Conservation (phyloP, 108 stramenopile genomes). For the Nitzschia sp. region DNA sequence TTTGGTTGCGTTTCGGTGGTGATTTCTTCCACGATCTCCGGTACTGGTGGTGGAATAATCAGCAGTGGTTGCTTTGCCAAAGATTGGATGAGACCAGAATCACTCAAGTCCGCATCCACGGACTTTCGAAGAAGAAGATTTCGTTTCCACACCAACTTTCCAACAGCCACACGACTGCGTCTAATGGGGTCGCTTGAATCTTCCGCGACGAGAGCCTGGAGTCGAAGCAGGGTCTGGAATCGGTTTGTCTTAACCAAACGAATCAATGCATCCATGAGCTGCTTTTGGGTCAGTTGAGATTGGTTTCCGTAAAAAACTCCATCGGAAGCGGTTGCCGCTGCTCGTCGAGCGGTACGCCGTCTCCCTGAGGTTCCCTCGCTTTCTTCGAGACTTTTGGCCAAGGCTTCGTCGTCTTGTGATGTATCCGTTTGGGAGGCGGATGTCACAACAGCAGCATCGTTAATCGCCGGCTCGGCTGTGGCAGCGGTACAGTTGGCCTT, state of each 20-base stretch:
- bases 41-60: not conserved
- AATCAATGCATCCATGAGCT: conserved; percentile 64
- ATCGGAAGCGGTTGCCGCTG: conserved; percentile 8
- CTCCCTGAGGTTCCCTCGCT: conserved; percentile 4
- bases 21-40: conserved; percentile 15
- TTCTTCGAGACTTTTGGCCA: conserved; percentile 32
- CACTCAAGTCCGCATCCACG: conserved; percentile 49
- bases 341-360: conserved; percentile 20
- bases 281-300: conserved; percentile 68
- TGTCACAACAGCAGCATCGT: not conserved
- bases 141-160: conserved; percentile 66
- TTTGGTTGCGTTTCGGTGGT: conserved; percentile 10
- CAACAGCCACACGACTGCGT: conserved; percentile 64
- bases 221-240: conserved; percentile 42
- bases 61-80: conserved; percentile 17
- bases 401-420: conserved; percentile 29
- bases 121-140: conserved; percentile 49
- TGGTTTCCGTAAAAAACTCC: conserved; percentile 77
- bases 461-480: not conserved
- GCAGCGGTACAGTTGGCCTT: not conserved
- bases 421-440: not conserved
- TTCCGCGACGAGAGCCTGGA: conserved; percentile 56
- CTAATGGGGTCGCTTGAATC: conserved; percentile 70
- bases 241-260: conserved; percentile 51
- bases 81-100: conserved; percentile 35